A percentile compares a stretch with the other conserved stretches of the same genome.
Evolutionary conservation across 345 rosid genomes (phyloP).

Genomic region (Litchi chinensis): DNA sequence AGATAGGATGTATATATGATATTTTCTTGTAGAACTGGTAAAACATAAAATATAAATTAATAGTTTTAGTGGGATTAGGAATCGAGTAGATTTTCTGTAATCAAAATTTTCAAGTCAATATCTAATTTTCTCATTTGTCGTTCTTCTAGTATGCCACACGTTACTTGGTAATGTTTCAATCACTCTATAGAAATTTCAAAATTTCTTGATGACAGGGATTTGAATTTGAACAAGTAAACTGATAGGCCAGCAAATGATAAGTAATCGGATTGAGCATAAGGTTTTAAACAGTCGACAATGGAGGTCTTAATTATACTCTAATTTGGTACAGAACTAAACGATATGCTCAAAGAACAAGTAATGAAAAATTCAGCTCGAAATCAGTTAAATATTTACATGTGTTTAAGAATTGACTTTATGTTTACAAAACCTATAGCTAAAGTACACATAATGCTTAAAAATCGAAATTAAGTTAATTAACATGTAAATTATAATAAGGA

Average conservation of each 20-base stretch:
- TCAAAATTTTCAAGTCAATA: background rate
- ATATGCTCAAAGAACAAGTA: no score
- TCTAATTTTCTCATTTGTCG: background rate
- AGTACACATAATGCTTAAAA: background rate
- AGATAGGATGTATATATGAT: background rate
- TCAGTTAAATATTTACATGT: background rate
- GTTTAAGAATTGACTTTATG: background rate
- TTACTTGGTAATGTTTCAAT: background rate
- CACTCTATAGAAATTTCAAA: no score
- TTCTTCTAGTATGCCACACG: background rate
- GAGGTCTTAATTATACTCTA: no score
- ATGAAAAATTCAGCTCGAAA: background rate
- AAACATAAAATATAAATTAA: background rate
- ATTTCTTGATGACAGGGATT: no score
- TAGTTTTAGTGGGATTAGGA: conserved; percentile 2
- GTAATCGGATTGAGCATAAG: no score
- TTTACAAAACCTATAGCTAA: background rate
- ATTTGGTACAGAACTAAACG: no score
- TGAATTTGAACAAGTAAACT: no score
- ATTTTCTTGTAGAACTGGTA: background rate
- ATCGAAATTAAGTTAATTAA: background rate
- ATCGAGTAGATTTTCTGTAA: background rate
- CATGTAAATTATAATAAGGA: no score
- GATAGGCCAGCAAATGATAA: no score
- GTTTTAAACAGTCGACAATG: no score